Evolutionary conservation across 805 yeast species (phyloP).

Genomic region (Ogataea ganodermae): DNA sequence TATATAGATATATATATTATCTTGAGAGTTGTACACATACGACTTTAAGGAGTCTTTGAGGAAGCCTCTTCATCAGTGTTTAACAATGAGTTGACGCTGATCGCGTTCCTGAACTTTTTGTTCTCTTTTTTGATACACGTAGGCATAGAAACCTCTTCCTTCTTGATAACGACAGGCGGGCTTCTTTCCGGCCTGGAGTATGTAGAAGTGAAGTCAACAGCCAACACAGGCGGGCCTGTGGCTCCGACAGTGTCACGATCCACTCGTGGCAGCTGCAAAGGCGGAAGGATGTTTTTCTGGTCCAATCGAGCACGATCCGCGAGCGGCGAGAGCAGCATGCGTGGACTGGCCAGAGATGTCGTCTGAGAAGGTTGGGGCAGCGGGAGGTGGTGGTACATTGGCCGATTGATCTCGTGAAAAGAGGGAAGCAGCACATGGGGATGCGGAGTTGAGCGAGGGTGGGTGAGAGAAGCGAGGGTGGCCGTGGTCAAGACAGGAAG

Average conservation of each 20-base stretch:
- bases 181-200: background rate
- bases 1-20: background rate
- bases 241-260: background rate
- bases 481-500: background rate
- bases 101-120: conserved; percentile 7
- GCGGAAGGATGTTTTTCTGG: conserved; percentile 1
- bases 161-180: background rate
- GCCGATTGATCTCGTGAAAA: conserved; percentile 4
- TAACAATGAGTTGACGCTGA: conserved; percentile 20
- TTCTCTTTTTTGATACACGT: background rate
- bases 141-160: background rate
- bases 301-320: too few species aligned
- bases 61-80: conserved; percentile 13
- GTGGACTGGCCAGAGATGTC: background rate
- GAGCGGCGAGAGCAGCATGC: background rate
- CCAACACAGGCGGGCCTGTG: conserved; percentile 6
- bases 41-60: conserved; percentile 4
- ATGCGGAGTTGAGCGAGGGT: background rate
- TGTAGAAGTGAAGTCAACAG: conserved; percentile 15
- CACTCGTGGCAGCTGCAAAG: background rate
- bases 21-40: too few species aligned
- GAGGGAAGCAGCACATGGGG: conserved; percentile 2
- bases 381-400: background rate
- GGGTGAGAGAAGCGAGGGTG: background rate
- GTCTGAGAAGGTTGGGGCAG: background rate